Evolutionary conservation across 1,284 basidiomycete genomes (phyloP).

Genomic region (Violaceomyces palustris): DNA sequence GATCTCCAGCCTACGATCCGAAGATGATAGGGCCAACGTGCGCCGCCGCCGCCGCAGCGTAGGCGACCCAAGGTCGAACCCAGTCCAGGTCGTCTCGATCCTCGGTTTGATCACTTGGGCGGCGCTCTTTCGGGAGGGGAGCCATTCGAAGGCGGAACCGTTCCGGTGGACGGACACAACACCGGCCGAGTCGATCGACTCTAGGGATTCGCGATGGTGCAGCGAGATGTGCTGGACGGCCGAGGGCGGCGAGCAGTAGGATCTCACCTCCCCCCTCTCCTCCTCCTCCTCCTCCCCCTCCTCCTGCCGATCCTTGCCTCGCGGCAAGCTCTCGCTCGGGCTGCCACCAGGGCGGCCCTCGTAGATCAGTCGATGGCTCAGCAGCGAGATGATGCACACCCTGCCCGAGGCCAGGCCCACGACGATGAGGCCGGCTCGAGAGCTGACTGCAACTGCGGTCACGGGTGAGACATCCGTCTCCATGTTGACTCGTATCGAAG

Average conservation of each 20-base stretch:
- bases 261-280: no score
- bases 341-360: slow-evolving; percentile 1
- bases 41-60: no score
- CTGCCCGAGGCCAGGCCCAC: slow-evolving; percentile 65
- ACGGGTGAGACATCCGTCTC: slow-evolving; percentile 9
- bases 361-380: slow-evolving; percentile 11
- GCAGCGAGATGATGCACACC: slow-evolving; percentile 58
- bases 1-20: no score
- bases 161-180: slow-evolving; percentile 25
- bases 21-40: no score
- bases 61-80: slow-evolving; percentile 11
- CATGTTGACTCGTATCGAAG: slow-evolving; percentile 1
- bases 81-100: slow-evolving; percentile 7
- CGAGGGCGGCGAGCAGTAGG: no score
- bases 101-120: slow-evolving; percentile 5
- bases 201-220: slow-evolving; percentile 16
- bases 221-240: slow-evolving; percentile 10
- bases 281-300: no score
- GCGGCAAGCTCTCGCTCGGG: background rate
- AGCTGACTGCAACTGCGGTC: slow-evolving; percentile 21
- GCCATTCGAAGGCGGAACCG: slow-evolving; percentile 18
- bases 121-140: background rate
- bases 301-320: no score
- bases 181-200: slow-evolving; percentile 9
- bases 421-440: slow-evolving; percentile 56